Conservation (phyloP, 2,329 filamentous ascomycete genomes). For the Penicillium thymicola region DNA sequence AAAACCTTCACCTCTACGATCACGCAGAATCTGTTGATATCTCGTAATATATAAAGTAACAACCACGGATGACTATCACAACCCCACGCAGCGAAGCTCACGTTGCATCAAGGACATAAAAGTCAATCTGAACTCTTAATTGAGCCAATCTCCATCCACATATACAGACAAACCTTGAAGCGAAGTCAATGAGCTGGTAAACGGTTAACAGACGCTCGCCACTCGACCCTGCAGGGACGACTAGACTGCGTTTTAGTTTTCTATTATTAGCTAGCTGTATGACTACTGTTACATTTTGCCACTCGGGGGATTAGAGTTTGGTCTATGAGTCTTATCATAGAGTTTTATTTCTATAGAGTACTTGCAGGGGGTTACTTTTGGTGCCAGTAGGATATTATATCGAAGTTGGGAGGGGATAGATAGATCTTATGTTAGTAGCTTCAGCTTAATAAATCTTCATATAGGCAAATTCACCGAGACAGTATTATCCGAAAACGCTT, state of each 20-base stretch:
- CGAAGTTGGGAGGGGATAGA: not conserved
- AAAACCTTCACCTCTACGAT: not conserved
- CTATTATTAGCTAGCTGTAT: not conserved
- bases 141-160: not conserved
- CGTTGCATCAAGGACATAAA: not conserved
- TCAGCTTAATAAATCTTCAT: not conserved
- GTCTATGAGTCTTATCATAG: not conserved
- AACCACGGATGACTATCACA: not conserved
- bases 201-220: not conserved
- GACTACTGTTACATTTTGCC: not conserved
- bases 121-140: not conserved
- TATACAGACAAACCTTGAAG: not conserved
- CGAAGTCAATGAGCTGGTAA: not conserved
- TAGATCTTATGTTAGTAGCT: too few species aligned
- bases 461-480: not conserved
- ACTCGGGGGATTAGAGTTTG: not conserved
- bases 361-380: not conserved
- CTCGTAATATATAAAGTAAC: not conserved
- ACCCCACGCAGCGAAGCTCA: not conserved
- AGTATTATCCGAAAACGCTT: not conserved
- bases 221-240: not conserved
- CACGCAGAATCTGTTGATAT: not conserved
- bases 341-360: not conserved
- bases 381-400: not conserved
- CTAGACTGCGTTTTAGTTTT: not conserved